Conservation (phyloP, 768 basidiomycete genomes). For the Punctularia strigosozonata region DNA sequence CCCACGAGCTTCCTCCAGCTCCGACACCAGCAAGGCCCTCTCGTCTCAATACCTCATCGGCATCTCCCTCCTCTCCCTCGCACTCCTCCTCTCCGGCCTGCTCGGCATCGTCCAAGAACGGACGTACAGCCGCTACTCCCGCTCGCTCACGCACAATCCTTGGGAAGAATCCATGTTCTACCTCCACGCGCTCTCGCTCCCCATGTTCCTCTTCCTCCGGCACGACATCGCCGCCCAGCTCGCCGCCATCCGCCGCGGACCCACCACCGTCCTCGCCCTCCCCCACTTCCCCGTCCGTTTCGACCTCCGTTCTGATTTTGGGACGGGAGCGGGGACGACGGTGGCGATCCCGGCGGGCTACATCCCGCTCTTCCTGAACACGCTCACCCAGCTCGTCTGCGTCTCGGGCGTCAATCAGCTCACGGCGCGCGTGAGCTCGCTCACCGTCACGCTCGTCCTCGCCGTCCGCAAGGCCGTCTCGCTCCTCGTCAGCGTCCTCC, state of each 20-base stretch:
- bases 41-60: constrained; percentile 46
- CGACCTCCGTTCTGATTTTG: too few relatives aligned
- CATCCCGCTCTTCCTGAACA: constrained; percentile 60
- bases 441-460: constrained; percentile 71
- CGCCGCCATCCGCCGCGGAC: constrained; percentile 19
- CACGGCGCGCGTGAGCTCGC: constrained; percentile 60
- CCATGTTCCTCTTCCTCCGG: constrained; percentile 58
- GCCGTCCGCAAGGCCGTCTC: constrained; percentile 76
- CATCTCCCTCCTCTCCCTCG: constrained; percentile 60
- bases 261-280: constrained; percentile 16
- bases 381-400: constrained; percentile 76
- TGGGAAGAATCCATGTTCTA: constrained; percentile 96
- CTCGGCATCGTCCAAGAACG: constrained; percentile 81
- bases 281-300: constrained; percentile 9
- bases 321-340: constrained; percentile 14
- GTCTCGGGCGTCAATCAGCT: constrained; percentile 80
- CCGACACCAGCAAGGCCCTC: constrained; percentile 2
- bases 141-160: constrained; percentile 10
- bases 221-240: constrained; percentile 39
- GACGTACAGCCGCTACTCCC: constrained; percentile 42
- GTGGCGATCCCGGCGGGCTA: constrained; percentile 48
- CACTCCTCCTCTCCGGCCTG: constrained; percentile 69
- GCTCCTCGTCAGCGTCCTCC: constrained; percentile 54
- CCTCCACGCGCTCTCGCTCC: constrained; percentile 69
- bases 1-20: constrained; percentile 4